Conservation (phyloP, 1,284 basidiomycete species). For the Mycena sp. region DNA sequence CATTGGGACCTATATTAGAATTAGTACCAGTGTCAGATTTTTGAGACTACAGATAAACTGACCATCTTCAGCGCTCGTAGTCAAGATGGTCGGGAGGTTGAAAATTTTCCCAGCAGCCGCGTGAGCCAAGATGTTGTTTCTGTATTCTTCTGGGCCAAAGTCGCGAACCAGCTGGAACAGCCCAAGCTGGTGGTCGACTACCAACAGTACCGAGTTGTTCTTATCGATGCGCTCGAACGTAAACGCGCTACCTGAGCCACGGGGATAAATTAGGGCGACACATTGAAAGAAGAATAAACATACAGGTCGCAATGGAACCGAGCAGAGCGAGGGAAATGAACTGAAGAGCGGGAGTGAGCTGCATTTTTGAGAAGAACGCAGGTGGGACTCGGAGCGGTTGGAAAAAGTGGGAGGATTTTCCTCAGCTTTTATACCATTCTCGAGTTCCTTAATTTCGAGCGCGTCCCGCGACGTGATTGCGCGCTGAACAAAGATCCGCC, state of each 20-base stretch:
- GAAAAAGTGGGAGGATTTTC: no score
- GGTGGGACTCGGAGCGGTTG: not conserved
- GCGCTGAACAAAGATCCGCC: no score
- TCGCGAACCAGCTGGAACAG: slow-evolving; percentile 56
- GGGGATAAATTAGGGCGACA: not conserved
- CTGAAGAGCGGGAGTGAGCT: not conserved
- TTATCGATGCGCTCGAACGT: slow-evolving; percentile 55
- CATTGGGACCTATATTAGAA: slow-evolving; percentile 51
- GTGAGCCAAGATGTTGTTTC: slow-evolving; percentile 56
- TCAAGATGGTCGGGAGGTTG: slow-evolving; percentile 54
- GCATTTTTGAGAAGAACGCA: not conserved
- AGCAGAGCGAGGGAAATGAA: slow-evolving; percentile 10
- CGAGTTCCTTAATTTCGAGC: no score
- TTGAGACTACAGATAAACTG: not conserved
- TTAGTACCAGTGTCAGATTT: not conserved
- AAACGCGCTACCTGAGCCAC: slow-evolving; percentile 11
- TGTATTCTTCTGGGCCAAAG: slow-evolving; percentile 47
- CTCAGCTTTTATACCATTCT: no score
- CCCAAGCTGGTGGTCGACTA: slow-evolving; percentile 59
- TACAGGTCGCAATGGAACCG: slow-evolving; percentile 3
- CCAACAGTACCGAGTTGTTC: slow-evolving; percentile 50
- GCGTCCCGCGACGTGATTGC: no score
- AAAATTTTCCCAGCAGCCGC: slow-evolving; percentile 55
- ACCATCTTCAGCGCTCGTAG: slow-evolving; percentile 56
- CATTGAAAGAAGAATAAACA: not conserved